A percentile compares a stretch with the other conserved stretches of the same genome.
These are phyloP conservation scores for Dissophora ornata DNA, from an alignment of 192 early-diverging fungal species.

Conservation along the genomic window DNA sequence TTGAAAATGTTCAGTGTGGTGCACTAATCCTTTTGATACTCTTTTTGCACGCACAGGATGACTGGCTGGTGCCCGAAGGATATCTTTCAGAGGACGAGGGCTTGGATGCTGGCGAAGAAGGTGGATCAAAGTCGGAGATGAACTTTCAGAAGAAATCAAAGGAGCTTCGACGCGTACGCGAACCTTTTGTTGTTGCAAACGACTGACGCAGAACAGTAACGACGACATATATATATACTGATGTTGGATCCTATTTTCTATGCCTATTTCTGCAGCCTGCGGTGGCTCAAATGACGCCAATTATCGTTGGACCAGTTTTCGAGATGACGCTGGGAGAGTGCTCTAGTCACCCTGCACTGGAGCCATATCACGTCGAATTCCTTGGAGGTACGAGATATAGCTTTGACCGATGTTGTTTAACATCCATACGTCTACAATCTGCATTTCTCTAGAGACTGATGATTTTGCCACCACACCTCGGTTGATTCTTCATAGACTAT, in stretches of 20 bases:
- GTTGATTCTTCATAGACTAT: conserved; percentile 14
- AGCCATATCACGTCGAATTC: conserved; percentile 47
- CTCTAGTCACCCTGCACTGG: conserved; percentile 36
- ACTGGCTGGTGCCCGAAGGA: conserved; percentile 87
- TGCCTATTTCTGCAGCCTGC: conserved; percentile 5
- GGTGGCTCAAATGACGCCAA: conserved; percentile 15
- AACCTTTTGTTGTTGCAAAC: no score
- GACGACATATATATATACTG: no score
- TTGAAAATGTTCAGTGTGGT: not conserved
- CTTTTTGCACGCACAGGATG: conserved; percentile 57
- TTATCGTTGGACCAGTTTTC: conserved; percentile 51
- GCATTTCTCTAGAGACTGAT: no score
- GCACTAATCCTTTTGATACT: not conserved
- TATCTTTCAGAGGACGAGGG: conserved; percentile 88
- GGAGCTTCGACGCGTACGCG: conserved; percentile 37
- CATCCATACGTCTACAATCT: no score
- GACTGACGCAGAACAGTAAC: no score
- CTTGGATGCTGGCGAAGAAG: conserved; percentile 51
- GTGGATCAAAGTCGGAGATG: conserved; percentile 19
- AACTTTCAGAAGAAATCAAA: conserved; percentile 21
- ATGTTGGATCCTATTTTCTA: not conserved
- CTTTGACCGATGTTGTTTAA: not conserved
- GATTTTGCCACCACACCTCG: no score
- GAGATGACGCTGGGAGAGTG: conserved; percentile 45
- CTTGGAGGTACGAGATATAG: conserved; percentile 23